Evolutionary conservation across 805 yeast species (phyloP).

Genomic region (Myxozyma lipomycoides): DNA sequence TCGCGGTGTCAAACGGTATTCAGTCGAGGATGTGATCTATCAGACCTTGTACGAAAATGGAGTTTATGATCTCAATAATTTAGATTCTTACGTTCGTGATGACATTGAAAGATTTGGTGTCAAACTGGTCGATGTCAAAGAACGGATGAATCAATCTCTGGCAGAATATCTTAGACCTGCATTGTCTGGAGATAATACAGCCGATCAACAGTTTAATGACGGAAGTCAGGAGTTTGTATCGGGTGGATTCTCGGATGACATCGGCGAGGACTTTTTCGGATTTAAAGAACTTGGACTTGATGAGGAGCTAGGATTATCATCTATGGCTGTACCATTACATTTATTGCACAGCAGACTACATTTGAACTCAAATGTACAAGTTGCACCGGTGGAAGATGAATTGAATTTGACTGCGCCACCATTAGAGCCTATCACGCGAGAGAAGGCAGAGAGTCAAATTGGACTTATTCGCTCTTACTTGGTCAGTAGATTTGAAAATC

Average conservation of each 20-base stretch:
- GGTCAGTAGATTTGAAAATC: constrained; percentile 31
- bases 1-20: constrained; percentile 32
- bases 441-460: constrained; percentile 51
- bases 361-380: constrained; percentile 41
- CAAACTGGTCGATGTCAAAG: constrained; percentile 64
- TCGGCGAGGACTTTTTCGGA: constrained; percentile 98
- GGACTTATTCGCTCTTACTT: constrained; percentile 58
- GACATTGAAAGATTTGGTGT: constrained; percentile 63
- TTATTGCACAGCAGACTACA: constrained; percentile 72
- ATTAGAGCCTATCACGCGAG: constrained; percentile 51
- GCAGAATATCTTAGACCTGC: constrained; percentile 81
- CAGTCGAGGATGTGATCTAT: constrained; percentile 49
- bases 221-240: constrained; percentile 90
- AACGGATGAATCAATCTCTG: constrained; percentile 64
- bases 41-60: constrained; percentile 82
- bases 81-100: constrained; percentile 70
- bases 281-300: constrained; percentile 91
- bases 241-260: constrained; percentile 89
- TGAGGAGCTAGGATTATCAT: constrained; percentile 79
- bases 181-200: constrained; percentile 39
- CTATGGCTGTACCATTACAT: constrained; percentile 85
- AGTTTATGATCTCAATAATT: constrained; percentile 67
- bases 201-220: constrained; percentile 78
- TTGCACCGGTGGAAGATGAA: constrained; percentile 42
- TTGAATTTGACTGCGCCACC: constrained; percentile 57